Percentiles rank a stretch among this genome's conserved stretches.
Conservation (phyloP, 73 alveolate genomes). For the Uronychia binucleata region DNA sequence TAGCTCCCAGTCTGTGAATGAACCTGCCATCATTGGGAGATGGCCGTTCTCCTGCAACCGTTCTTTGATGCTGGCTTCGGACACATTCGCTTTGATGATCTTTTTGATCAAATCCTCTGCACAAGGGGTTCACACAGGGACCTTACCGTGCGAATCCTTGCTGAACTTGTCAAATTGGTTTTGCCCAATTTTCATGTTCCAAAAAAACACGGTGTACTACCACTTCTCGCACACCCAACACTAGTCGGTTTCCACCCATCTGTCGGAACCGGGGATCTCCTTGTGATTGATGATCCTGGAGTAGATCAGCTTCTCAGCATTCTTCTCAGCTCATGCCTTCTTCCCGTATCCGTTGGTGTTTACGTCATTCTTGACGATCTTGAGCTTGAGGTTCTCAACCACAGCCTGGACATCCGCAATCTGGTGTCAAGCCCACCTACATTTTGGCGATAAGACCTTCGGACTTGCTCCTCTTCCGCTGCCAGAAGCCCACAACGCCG, state of each 20-base stretch:
- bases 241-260: constrained; percentile 46
- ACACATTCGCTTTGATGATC: not conserved
- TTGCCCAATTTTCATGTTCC: not conserved
- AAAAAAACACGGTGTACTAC: constrained; percentile 36
- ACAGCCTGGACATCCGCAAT: not conserved
- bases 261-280: constrained; percentile 40
- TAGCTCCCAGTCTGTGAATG: not conserved
- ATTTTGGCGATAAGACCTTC: too few relatives aligned
- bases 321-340: not conserved
- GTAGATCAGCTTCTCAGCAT: constrained; percentile 37
- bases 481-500: not conserved
- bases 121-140: too few relatives aligned
- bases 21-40: not conserved
- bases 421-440: not conserved
- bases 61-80: not conserved
- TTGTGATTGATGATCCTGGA: constrained; percentile 52
- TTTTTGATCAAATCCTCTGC: not conserved
- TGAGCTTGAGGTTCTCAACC: not conserved
- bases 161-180: not conserved
- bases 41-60: too few relatives aligned
- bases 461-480: not conserved
- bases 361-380: not conserved
- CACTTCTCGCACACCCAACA: constrained; percentile 59
- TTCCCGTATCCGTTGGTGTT: not conserved
- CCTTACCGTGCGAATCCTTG: not conserved